Conservation (phyloP, 345 rosid species). For the Arabis hirsuta region DNA sequence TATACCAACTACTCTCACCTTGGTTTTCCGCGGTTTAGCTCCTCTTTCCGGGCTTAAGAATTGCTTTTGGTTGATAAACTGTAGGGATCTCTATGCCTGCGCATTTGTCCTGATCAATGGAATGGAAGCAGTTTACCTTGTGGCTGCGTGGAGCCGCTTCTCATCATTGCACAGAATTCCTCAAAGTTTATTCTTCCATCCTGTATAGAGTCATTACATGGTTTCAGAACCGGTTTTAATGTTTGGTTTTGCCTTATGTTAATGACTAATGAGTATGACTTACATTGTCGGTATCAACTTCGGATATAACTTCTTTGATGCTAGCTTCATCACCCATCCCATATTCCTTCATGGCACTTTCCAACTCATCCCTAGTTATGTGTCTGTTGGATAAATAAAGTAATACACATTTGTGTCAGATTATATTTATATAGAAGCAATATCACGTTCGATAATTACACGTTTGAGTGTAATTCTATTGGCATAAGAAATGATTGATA, state of each 20-base stretch:
- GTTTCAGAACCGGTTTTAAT: neutral
- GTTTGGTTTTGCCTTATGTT: conserved; percentile 8
- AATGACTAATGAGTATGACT: conserved; percentile 31
- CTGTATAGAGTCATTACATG: conserved; percentile 42
- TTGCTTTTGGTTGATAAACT: neutral
- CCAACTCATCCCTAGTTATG: conserved; percentile 88
- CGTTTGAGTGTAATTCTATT: neutral
- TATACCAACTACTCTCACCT: conserved; percentile 25
- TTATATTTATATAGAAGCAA: neutral
- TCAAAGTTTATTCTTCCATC: conserved; percentile 92
- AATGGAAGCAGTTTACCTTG: conserved; percentile 51
- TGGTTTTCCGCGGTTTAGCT: conserved; percentile 12
- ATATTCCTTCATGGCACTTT: conserved; percentile 85
- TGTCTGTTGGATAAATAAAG: conserved; percentile 43
- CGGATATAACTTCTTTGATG: conserved; percentile 77
- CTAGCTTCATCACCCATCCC: conserved; percentile 86
- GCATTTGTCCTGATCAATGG: conserved; percentile 22
- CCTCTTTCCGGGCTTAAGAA: conserved; percentile 14
- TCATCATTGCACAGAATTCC: conserved; percentile 94
- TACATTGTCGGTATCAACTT: conserved; percentile 93
- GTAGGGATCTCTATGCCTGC: neutral
- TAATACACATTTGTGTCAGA: neutral
- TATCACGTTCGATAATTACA: too few species aligned
- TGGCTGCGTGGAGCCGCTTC: conserved; percentile 65
- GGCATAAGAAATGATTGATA: neutral